These are phyloP conservation scores for Colletotrichum lini DNA, from an alignment of 2,329 filamentous ascomycete genomes.

Conservation along the genomic window DNA sequence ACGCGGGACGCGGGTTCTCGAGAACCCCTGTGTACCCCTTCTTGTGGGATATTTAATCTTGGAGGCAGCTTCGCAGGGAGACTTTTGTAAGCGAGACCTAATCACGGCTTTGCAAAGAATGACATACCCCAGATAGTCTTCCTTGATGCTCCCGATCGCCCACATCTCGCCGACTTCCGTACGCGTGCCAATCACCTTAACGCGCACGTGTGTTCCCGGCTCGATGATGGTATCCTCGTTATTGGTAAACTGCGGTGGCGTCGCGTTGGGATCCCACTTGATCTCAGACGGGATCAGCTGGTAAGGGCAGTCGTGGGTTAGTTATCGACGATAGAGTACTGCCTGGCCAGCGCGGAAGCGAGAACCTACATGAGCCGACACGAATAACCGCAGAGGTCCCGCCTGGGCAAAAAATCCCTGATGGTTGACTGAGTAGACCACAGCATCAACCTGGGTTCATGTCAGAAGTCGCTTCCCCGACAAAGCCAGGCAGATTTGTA, in stretches of 20 bases:
- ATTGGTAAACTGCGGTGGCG: constrained; percentile 96
- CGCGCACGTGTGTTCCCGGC: constrained; percentile 90
- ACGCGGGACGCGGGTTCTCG: neutral
- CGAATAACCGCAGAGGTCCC: constrained; percentile 83
- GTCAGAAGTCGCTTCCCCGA: constrained; percentile 42
- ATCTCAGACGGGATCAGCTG: constrained; percentile 93
- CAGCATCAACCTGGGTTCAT: constrained; percentile 83
- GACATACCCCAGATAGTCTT: constrained; percentile 77
- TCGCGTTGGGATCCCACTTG: constrained; percentile 95
- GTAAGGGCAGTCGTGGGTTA: constrained; percentile 45
- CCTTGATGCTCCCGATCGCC: constrained; percentile 97
- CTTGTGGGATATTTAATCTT: constrained; percentile 33
- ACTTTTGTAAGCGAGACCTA: constrained; percentile 36
- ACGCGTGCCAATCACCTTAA: constrained; percentile 94
- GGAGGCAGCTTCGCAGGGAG: constrained; percentile 38
- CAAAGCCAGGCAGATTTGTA: constrained; percentile 40
- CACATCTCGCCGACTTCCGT: constrained; percentile 96
- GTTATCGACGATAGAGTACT: constrained; percentile 30
- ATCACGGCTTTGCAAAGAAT: neutral
- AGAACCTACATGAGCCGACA: constrained; percentile 82
- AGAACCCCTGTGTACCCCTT: constrained; percentile 4
- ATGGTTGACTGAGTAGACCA: constrained; percentile 91
- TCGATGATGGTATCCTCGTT: constrained; percentile 95
- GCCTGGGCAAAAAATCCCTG: constrained; percentile 93
- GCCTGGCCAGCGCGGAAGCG: constrained; percentile 39